A percentile compares a stretch with the other conserved stretches of the same genome.
Conservation (phyloP, 257 asterid genomes). For the Salvia rosmarinus region DNA sequence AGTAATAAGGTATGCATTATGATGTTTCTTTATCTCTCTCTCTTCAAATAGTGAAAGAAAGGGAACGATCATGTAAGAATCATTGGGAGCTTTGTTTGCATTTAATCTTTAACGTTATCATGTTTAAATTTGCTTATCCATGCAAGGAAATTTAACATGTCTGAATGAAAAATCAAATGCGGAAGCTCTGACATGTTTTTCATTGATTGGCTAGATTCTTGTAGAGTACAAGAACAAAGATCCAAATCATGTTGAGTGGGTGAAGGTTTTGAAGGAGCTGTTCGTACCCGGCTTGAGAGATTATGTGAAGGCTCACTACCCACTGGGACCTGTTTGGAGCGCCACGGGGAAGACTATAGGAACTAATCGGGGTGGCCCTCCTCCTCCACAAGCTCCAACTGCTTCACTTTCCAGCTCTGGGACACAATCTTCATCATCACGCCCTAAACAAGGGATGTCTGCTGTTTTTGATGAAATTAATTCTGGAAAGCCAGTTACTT, state of each 20-base stretch:
- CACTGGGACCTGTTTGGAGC: constrained; percentile 89
- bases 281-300: constrained; percentile 85
- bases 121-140: not conserved
- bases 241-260: constrained; percentile 86
- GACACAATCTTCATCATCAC: constrained; percentile 64
- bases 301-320: constrained; percentile 74
- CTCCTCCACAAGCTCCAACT: constrained; percentile 63
- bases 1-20: constrained; percentile 64
- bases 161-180: not conserved
- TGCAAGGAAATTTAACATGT: constrained; percentile 30
- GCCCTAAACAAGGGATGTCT: constrained; percentile 79
- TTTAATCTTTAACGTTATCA: too few relatives aligned
- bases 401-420: constrained; percentile 58
- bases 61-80: not conserved
- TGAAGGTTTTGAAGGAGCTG: constrained; percentile 82
- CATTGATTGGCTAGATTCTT: constrained; percentile 55
- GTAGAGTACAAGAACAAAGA: constrained; percentile 84
- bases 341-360: constrained; percentile 57
- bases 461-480: constrained; percentile 83
- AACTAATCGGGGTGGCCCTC: constrained; percentile 48
- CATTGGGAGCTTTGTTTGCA: not conserved
- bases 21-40: constrained; percentile 2
- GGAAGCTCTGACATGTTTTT: constrained; percentile 25
- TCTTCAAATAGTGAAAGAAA: constrained; percentile 21
- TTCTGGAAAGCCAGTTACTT: constrained; percentile 70